Conservation (phyloP, 1,139 yeast genomes). For the Yamadazyma pseudoaaseri region DNA sequence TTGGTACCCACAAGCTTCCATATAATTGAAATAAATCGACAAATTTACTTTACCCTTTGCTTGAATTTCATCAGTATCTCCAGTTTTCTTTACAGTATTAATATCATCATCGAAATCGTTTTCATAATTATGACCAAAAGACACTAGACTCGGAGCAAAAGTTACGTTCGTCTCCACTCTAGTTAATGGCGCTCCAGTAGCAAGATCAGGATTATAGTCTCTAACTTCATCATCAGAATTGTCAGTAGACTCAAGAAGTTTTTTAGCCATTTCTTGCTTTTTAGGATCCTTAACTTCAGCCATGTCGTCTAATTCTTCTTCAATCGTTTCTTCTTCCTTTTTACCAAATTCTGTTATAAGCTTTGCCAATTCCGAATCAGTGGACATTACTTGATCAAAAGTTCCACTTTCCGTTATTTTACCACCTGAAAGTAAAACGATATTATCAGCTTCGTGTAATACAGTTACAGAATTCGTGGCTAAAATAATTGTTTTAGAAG, state of each 20-base stretch:
- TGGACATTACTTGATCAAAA: constrained; percentile 22
- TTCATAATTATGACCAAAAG: constrained; percentile 22
- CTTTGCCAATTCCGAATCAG: constrained; percentile 21
- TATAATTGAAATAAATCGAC: constrained; percentile 30
- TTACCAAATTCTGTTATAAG: constrained; percentile 27
- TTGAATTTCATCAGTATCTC: constrained; percentile 28
- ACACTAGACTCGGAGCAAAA: constrained; percentile 22
- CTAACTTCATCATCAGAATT: constrained; percentile 6
- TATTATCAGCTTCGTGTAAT: constrained; percentile 29
- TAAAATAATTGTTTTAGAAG: constrained; percentile 32
- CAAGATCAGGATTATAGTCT: constrained; percentile 9
- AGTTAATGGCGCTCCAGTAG: constrained; percentile 7
- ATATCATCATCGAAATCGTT: constrained; percentile 18
- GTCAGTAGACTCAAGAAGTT: neutral
- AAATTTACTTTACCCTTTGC: constrained; percentile 34
- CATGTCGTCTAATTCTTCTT: constrained; percentile 4
- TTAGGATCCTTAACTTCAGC: neutral
- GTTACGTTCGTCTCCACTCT: constrained; percentile 11
- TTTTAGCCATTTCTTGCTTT: neutral
- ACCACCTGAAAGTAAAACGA: constrained; percentile 27
- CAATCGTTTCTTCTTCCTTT: constrained; percentile 13
- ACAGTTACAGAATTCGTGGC: constrained; percentile 40
- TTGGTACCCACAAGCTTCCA: constrained; percentile 34
- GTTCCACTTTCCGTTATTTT: constrained; percentile 33
- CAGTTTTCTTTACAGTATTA: constrained; percentile 20